Evolutionary conservation across 1,139 yeast genomes (phyloP).

Genomic region (Magnusiomyces fungicola): DNA sequence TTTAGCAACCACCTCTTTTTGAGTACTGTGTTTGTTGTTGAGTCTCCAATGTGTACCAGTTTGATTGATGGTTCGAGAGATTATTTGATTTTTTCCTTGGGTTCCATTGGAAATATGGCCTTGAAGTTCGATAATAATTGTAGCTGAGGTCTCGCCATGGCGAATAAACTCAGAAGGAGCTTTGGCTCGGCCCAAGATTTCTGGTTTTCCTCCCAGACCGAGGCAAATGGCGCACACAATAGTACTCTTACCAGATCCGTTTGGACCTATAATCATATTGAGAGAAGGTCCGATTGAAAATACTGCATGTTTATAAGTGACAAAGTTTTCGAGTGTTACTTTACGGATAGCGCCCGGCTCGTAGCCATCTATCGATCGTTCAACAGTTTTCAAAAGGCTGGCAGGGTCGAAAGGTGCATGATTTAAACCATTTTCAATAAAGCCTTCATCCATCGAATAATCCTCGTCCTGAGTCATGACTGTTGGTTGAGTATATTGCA

Average conservation of each 20-base stretch:
- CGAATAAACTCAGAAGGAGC: conserved; percentile 65
- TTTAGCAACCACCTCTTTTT: conserved; percentile 37
- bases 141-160: conserved; percentile 52
- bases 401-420: not conserved
- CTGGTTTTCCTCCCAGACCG: conserved; percentile 79
- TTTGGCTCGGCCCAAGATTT: conserved; percentile 71
- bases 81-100: conserved; percentile 23
- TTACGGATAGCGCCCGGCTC: conserved; percentile 61
- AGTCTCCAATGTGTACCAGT: conserved; percentile 49
- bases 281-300: conserved; percentile 75
- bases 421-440: no score
- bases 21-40: conserved; percentile 41
- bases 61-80: conserved; percentile 40
- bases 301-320: conserved; percentile 73
- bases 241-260: conserved; percentile 94
- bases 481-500: no score
- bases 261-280: conserved; percentile 94
- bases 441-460: no score
- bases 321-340: conserved; percentile 65
- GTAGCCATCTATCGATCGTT: conserved; percentile 17
- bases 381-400: not conserved
- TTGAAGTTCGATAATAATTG: conserved; percentile 60
- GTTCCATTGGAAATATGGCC: conserved; percentile 24
- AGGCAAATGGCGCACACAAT: conserved; percentile 90
- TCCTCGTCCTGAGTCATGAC: no score